These are phyloP conservation scores for Solanum tarijense DNA, from an alignment of 257 asterid species.

Conservation along the genomic window DNA sequence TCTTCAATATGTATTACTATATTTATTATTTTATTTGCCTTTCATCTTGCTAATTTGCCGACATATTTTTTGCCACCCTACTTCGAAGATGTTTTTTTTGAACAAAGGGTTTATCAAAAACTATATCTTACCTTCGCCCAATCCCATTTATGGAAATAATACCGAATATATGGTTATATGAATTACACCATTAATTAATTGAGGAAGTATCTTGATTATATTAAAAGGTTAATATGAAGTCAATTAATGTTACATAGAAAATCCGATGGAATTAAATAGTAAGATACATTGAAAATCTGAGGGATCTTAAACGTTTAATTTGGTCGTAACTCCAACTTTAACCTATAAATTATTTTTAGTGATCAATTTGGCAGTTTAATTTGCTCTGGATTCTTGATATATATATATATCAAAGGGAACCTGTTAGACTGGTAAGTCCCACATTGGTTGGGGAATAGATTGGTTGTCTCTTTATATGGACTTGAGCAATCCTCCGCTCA, in stretches of 20 bases:
- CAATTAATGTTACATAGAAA: neutral
- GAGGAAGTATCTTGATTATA: neutral
- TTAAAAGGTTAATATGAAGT: neutral
- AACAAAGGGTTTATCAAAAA: neutral
- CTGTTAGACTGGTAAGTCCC: no score
- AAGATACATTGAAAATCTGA: neutral
- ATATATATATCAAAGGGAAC: neutral
- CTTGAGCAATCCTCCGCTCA: no score
- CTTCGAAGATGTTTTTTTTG: neutral
- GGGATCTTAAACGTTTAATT: neutral
- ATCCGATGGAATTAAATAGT: neutral
- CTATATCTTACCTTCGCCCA: neutral
- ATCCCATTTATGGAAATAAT: neutral
- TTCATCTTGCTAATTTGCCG: neutral
- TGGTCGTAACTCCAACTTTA: neutral
- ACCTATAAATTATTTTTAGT: neutral
- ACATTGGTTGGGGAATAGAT: no score
- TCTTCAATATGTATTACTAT: neutral
- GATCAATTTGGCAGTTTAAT: neutral
- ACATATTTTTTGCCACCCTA: neutral
- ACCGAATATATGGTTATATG: neutral
- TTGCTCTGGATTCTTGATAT: no score
- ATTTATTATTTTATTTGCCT: neutral
- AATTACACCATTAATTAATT: neutral
- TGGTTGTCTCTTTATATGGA: no score